Evolutionary conservation across 2,329 filamentous ascomycete species (phyloP).

Genomic region (Cytospora leucostoma): DNA sequence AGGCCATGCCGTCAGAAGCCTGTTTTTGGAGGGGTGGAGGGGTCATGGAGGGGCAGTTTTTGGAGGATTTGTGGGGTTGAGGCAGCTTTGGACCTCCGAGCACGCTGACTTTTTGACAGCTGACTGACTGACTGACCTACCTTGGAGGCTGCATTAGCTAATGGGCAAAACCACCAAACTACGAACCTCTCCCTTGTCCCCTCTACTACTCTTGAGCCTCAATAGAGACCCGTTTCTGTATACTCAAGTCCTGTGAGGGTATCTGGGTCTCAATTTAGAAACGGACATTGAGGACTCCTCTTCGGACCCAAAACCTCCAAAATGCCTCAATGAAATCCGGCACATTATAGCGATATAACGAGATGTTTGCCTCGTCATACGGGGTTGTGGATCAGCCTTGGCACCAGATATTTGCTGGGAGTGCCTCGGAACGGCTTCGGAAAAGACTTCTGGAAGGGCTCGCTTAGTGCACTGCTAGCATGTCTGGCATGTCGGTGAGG

Average conservation of each 20-base stretch:
- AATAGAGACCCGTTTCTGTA: too few species aligned
- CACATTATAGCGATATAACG: too few species aligned
- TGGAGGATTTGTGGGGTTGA: not conserved
- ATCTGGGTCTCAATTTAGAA: too few species aligned
- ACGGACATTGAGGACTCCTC: too few species aligned
- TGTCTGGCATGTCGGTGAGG: slow-evolving; percentile 3
- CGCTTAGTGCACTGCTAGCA: not conserved
- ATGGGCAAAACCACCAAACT: not conserved
- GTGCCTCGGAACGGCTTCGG: not conserved
- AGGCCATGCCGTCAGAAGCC: slow-evolving; percentile 9
- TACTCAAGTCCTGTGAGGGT: too few species aligned
- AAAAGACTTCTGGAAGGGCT: slow-evolving; percentile 9
- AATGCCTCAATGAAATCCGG: too few species aligned
- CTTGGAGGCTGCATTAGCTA: too few species aligned
- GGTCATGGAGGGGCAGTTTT: not conserved
- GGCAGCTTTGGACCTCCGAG: not conserved
- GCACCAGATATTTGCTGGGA: not conserved
- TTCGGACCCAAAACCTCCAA: too few species aligned
- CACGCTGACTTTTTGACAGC: too few species aligned
- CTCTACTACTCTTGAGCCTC: not conserved
- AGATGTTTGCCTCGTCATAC: too few species aligned
- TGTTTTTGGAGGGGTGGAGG: not conserved
- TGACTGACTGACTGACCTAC: too few species aligned
- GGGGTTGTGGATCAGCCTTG: not conserved
- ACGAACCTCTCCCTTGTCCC: not conserved